These are phyloP conservation scores for Mycena metata DNA, from an alignment of 768 basidiomycete genomes.

Conservation along the genomic window DNA sequence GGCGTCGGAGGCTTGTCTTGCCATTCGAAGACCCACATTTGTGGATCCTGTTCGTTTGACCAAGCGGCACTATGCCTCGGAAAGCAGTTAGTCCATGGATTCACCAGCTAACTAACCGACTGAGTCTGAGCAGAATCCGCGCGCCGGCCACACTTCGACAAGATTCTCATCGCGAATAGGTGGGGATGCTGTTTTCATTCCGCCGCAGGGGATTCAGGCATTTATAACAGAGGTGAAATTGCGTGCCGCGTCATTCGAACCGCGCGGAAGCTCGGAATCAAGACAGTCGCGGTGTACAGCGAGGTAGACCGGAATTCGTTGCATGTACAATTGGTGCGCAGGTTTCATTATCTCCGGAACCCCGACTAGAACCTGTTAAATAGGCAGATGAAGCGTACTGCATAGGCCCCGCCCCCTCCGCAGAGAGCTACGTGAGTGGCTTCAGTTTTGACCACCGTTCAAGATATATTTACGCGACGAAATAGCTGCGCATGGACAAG, in stretches of 20 bases:
- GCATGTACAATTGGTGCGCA: constrained; percentile 82
- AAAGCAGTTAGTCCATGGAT: constrained; percentile 44
- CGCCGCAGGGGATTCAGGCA: not conserved
- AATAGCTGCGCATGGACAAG: constrained; percentile 86
- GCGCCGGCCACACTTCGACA: constrained; percentile 78
- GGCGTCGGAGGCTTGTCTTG: not conserved
- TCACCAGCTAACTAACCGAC: not conserved
- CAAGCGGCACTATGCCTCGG: constrained; percentile 44
- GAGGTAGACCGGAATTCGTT: constrained; percentile 86
- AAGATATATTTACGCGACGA: not conserved
- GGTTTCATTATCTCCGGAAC: not conserved
- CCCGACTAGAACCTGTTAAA: constrained; percentile 7
- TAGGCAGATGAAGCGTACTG: constrained; percentile 91
- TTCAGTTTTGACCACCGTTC: not conserved
- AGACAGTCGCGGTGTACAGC: constrained; percentile 93
- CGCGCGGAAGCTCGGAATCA: constrained; percentile 87
- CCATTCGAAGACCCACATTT: constrained; percentile 25
- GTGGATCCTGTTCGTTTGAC: not conserved
- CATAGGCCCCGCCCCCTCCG: constrained; percentile 91
- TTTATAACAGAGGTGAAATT: constrained; percentile 83
- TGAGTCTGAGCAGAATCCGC: constrained; percentile 33
- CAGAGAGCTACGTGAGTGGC: constrained; percentile 86
- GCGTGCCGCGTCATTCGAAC: constrained; percentile 96
- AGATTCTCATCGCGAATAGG: constrained; percentile 95
- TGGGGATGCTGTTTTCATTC: constrained; percentile 42